A percentile compares a stretch with the other conserved stretches of the same genome.
Evolutionary conservation across 148 eudicot species (phyloP).

Genomic region (Salicornia ramosissima): DNA sequence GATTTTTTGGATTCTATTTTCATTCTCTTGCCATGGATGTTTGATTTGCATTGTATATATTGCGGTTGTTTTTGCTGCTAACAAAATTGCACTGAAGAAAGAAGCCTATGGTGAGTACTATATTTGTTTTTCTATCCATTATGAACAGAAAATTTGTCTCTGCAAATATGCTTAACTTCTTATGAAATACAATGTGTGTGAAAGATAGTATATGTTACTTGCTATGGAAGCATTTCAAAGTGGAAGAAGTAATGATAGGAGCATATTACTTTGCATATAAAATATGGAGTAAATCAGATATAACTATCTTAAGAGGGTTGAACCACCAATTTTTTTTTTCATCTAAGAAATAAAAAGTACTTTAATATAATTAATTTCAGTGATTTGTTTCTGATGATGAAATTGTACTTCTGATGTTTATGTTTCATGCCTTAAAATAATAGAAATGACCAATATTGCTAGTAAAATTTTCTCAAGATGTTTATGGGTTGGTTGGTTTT

Average conservation of each 20-base stretch:
- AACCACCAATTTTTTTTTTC: no score
- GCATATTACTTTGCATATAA: no score
- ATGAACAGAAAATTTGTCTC: background rate
- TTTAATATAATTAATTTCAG: background rate
- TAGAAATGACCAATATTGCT: background rate
- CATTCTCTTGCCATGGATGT: constrained; percentile 17
- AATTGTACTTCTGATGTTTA: background rate
- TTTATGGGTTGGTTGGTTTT: no score
- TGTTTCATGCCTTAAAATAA: background rate
- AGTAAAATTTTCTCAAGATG: background rate
- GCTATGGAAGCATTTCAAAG: no score
- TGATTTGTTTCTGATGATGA: background rate
- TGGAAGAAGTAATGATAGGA: no score
- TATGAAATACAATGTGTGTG: no score
- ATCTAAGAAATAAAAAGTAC: no score
- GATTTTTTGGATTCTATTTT: background rate
- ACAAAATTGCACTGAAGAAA: constrained; percentile 50
- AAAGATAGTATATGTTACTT: no score
- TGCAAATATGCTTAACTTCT: constrained; percentile 1
- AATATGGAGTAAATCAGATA: no score
- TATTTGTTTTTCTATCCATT: constrained; percentile 9
- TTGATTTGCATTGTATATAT: constrained; percentile 19
- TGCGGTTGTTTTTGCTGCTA: constrained; percentile 29
- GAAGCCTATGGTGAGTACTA: constrained; percentile 78
- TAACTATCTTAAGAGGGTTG: no score